A percentile compares a stretch with the other conserved stretches of the same genome.
phyloP scores from a whole-genome alignment of 495 filamentous ascomycete genomes.

The Aspergillus incahuasiensis region DNA sequence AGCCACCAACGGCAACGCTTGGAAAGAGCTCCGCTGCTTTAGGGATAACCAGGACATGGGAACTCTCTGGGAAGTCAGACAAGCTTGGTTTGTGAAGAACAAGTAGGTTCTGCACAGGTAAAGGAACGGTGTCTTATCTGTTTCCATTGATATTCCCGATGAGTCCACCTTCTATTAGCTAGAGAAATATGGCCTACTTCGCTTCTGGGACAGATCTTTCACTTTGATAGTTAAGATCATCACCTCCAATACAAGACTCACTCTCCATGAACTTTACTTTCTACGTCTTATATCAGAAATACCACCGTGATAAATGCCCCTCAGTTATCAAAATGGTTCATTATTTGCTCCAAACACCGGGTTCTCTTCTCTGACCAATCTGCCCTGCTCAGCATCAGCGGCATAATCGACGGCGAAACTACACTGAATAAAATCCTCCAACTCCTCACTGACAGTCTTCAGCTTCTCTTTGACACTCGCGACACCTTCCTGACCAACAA shows the following conservation, averaged over 20 bases:
- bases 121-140: neutral
- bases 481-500: constrained; percentile 87
- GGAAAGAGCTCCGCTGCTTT: constrained; percentile 48
- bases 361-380: constrained; percentile 21
- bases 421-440: constrained; percentile 92
- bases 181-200: neutral
- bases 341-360: constrained; percentile 11
- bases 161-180: neutral
- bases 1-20: constrained; percentile 39
- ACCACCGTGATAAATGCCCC: neutral
- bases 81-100: constrained; percentile 36
- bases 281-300: neutral
- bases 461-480: constrained; percentile 91
- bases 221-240: neutral
- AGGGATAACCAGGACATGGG: constrained; percentile 55
- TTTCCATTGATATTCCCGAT: too few relatives aligned
- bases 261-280: neutral
- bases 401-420: constrained; percentile 79
- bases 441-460: constrained; percentile 90
- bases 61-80: constrained; percentile 49
- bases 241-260: neutral
- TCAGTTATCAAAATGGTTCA: constrained; percentile 11
- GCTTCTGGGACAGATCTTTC: neutral
- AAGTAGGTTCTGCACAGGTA: constrained; percentile 1
- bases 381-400: constrained; percentile 28